These are phyloP conservation scores for Fusarium camptoceras DNA, from an alignment of 2,329 filamentous ascomycete genomes.

Conservation along the genomic window DNA sequence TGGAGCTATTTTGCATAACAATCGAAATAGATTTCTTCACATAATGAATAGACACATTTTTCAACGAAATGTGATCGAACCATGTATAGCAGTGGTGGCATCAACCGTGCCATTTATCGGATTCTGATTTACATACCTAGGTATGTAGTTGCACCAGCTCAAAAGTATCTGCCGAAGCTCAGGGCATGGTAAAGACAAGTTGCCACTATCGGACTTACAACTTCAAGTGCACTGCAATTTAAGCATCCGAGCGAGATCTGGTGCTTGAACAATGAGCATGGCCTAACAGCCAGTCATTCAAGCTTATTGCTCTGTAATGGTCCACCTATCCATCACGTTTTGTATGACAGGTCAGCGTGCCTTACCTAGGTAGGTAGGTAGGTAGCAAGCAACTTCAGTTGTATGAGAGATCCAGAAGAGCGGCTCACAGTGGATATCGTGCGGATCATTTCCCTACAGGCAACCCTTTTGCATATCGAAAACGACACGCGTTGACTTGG, in stretches of 20 bases:
- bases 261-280: neutral
- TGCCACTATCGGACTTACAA: constrained; percentile 1
- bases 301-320: constrained; percentile 2
- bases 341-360: neutral
- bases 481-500: constrained; percentile 19
- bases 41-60: constrained; percentile 1
- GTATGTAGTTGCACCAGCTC: neutral
- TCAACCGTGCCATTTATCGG: neutral
- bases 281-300: neutral
- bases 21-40: constrained; percentile 15
- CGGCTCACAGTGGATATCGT: constrained; percentile 4
- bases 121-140: neutral
- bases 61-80: neutral
- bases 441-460: constrained; percentile 6
- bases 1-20: constrained; percentile 27
- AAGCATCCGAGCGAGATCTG: neutral
- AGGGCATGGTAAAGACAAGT: neutral
- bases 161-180: constrained; percentile 8
- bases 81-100: neutral
- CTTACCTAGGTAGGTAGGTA: neutral
- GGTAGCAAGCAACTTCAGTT: neutral
- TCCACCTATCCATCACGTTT: neutral
- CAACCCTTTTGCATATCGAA: neutral
- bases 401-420: constrained; percentile 9
- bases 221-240: neutral